Percentiles rank a stretch among this genome's conserved stretches.
Conservation (phyloP, 2,329 filamentous ascomycete species). For the Colletotrichum godetiae region DNA sequence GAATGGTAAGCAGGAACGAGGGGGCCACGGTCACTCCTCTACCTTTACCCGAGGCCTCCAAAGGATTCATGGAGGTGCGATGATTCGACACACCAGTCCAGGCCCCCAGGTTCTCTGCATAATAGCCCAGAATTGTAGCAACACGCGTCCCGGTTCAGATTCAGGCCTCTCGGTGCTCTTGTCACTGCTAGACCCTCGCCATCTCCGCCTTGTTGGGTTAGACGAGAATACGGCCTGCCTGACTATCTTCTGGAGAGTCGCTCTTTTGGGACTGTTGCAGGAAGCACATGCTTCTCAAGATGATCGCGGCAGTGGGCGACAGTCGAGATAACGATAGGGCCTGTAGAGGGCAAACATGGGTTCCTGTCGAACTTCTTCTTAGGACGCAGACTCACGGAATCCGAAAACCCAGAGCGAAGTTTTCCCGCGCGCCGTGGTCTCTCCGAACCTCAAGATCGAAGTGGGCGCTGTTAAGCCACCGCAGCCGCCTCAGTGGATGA, state of each 20-base stretch:
- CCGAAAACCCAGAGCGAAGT: neutral
- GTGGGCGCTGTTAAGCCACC: slow-evolving; percentile 9
- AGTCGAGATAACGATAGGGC: slow-evolving; percentile 7
- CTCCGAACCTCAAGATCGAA: neutral
- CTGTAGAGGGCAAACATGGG: neutral
- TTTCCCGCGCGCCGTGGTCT: slow-evolving; percentile 10
- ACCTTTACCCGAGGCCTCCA: slow-evolving; percentile 15
- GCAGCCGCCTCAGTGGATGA: slow-evolving; percentile 12
- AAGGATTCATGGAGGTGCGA: neutral
- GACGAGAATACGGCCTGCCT: neutral
- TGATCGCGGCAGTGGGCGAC: neutral
- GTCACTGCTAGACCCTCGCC: slow-evolving; percentile 1
- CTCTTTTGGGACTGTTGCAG: slow-evolving; percentile 17
- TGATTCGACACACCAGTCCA: neutral
- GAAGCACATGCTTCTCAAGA: slow-evolving; percentile 14
- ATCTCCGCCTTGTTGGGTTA: slow-evolving; percentile 11
- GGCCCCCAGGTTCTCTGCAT: neutral
- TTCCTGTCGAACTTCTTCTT: slow-evolving; percentile 11
- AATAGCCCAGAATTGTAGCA: slow-evolving; percentile 16
- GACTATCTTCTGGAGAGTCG: neutral
- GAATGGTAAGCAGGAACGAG: neutral
- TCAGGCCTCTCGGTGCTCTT: slow-evolving; percentile 11
- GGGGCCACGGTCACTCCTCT: neutral
- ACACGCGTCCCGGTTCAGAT: slow-evolving; percentile 17
- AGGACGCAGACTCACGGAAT: neutral